Conservation (phyloP, 495 filamentous ascomycete genomes). For the Penicillium pulvis region DNA sequence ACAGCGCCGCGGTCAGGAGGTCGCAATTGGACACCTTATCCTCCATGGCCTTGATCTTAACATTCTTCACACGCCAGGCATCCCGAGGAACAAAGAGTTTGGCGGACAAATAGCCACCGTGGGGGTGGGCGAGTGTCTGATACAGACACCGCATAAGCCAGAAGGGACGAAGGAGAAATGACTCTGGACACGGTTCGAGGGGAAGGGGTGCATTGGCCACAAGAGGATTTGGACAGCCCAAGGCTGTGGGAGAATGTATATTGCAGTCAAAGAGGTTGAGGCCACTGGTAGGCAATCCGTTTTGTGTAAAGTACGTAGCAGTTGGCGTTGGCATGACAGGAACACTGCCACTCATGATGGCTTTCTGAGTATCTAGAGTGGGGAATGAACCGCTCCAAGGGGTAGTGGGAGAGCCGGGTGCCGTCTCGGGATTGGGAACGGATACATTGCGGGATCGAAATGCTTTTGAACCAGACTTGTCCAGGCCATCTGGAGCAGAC, state of each 20-base stretch:
- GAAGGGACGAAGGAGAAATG: constrained; percentile 84
- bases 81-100: constrained; percentile 90
- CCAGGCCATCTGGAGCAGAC: constrained; percentile 56
- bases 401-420: constrained; percentile 71
- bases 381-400: constrained; percentile 71
- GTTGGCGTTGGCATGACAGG: constrained; percentile 73
- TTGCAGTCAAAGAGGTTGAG: constrained; percentile 83
- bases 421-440: constrained; percentile 67
- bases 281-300: constrained; percentile 62
- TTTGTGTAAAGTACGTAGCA: constrained; percentile 54
- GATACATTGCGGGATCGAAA: constrained; percentile 74
- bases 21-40: constrained; percentile 97
- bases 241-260: constrained; percentile 72
- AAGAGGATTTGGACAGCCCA: constrained; percentile 65
- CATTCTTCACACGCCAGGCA: constrained; percentile 90
- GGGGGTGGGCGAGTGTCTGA: constrained; percentile 87
- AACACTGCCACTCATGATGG: constrained; percentile 49
- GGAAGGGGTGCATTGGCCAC: constrained; percentile 64
- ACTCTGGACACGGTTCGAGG: constrained; percentile 89
- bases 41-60: constrained; percentile 86
- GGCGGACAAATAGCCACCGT: constrained; percentile 87
- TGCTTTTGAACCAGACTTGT: constrained; percentile 78
- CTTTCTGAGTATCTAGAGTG: constrained; percentile 49
- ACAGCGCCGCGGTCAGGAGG: constrained; percentile 83
- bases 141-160: constrained; percentile 95